phyloP scores from a whole-genome alignment of 2,329 filamentous ascomycete species.

The Macrophomina phaseolina region DNA sequence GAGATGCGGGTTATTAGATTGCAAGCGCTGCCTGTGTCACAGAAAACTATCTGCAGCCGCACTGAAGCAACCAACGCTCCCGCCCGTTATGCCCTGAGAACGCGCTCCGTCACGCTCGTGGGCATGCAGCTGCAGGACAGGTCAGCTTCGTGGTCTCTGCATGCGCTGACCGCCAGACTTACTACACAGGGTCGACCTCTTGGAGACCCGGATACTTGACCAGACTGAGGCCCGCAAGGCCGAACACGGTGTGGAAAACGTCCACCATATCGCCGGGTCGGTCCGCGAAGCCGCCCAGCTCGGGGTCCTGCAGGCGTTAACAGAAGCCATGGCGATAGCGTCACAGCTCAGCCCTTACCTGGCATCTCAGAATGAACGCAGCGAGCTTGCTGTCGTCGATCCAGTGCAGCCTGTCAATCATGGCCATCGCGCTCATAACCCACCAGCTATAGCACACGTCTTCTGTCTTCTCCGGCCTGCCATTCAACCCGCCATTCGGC shows the following conservation, averaged over 20 bases:
- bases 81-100: slow-evolving; percentile 34
- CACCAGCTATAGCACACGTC: slow-evolving; percentile 99
- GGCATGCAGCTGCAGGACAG: slow-evolving; percentile 48
- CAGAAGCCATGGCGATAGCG: slow-evolving; percentile 27
- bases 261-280: slow-evolving; percentile 93
- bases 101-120: slow-evolving; percentile 43
- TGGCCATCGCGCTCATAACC: slow-evolving; percentile 90
- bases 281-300: slow-evolving; percentile 85
- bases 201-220: slow-evolving; percentile 77
- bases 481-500: slow-evolving; percentile 86
- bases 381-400: slow-evolving; percentile 83
- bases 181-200: slow-evolving; percentile 88
- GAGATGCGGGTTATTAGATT: slow-evolving; percentile 71
- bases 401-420: slow-evolving; percentile 89
- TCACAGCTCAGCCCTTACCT: slow-evolving; percentile 55
- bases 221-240: slow-evolving; percentile 84
- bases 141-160: slow-evolving; percentile 18
- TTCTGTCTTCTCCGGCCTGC: slow-evolving; percentile 91
- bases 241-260: slow-evolving; percentile 94
- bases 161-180: slow-evolving; percentile 39
- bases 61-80: neutral
- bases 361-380: slow-evolving; percentile 83
- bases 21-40: slow-evolving; percentile 57
- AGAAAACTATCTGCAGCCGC: slow-evolving; percentile 28
- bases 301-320: slow-evolving; percentile 63